Base-by-base conservation (phyloP, 331 rosid genomes). In the Quercus phellos region DNA sequence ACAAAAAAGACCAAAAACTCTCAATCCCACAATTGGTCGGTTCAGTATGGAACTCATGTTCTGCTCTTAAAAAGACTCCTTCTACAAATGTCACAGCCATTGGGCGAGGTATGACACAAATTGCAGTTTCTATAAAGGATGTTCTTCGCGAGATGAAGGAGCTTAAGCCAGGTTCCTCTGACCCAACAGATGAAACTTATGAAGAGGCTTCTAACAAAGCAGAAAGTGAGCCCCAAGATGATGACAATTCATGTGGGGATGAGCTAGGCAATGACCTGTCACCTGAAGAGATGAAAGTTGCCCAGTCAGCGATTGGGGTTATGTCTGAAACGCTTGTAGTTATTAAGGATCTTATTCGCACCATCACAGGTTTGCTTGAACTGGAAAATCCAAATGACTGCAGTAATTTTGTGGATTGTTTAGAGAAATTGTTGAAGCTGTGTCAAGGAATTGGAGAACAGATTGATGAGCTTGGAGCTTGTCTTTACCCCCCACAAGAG, bases 61-160 rank as follows among this genome's bases (percentile, higher is more conserved):
- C 93, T 70, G 90, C 92, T 59, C 93, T 95, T 5, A 90, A 91
- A 77, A 93, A 89, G 86, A 84, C 88, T 6, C 99, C 99, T 55
- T 11, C 87, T 19, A 78, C 98, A 50, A 95, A 93, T 84, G 69
- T 93, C 72, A 87, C 88, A 5, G 98, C 98, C 17, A 87, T 95
- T 74, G 98, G 99, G 73, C 85, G 96, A 73, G 92, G 86, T 70
- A 84, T 93, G 88, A 90, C 96, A 3, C 91, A 83, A 80, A 89
- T 93, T 77, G 98, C 97, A 1, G 94, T 93, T 76, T 85, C 97
- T 11, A 83, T 93, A 73, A 95, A 93, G 79, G 99, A 93, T 7
- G 98, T 95, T 82, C 91, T 95, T 67, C 96, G 97, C 1, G 99
- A 95, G 84, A 85, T 95, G 94, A 95, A 88, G 76, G 99, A 95